phyloP scores from a whole-genome alignment of 164 flowering plant genomes.

The Magnolia officinalis region DNA sequence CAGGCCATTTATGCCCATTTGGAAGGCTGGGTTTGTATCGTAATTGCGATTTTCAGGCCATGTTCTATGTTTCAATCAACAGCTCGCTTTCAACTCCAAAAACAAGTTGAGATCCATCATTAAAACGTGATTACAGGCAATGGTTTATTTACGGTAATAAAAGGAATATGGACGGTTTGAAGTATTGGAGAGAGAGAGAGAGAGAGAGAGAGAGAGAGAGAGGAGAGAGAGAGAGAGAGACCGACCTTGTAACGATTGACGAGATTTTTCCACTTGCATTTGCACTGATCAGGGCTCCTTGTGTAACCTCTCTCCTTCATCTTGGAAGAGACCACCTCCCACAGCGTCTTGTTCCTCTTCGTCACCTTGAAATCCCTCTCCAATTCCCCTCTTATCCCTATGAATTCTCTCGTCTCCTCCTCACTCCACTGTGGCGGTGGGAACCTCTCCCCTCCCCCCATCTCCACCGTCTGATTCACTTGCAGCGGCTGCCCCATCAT shows the following conservation, averaged over 20 bases:
- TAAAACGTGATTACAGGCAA: too few relatives aligned
- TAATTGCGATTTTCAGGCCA: too few relatives aligned
- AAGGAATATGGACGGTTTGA: too few relatives aligned
- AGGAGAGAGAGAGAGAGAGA: neutral
- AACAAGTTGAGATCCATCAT: too few relatives aligned
- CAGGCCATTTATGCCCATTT: too few relatives aligned
- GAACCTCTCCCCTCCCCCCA: slow-evolving; percentile 34
- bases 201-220: neutral
- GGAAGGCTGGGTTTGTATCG: too few relatives aligned
- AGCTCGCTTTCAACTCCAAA: too few relatives aligned
- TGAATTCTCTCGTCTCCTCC: slow-evolving; percentile 68
- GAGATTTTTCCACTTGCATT: slow-evolving; percentile 84
- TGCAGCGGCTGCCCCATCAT: slow-evolving; percentile 23
- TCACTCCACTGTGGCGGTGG: slow-evolving; percentile 56
- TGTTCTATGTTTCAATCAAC: too few relatives aligned
- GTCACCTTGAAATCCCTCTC: slow-evolving; percentile 47
- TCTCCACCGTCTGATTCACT: slow-evolving; percentile 12
- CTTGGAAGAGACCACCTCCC: slow-evolving; percentile 52
- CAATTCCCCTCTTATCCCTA: slow-evolving; percentile 53
- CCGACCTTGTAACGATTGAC: slow-evolving; percentile 68
- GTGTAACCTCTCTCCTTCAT: slow-evolving; percentile 59
- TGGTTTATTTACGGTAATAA: too few relatives aligned
- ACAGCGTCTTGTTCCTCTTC: slow-evolving; percentile 60
- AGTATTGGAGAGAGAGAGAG: too few relatives aligned
- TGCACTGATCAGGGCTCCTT: slow-evolving; percentile 74